Conservation (phyloP, 306 rosid species). For the Inga laurina region DNA sequence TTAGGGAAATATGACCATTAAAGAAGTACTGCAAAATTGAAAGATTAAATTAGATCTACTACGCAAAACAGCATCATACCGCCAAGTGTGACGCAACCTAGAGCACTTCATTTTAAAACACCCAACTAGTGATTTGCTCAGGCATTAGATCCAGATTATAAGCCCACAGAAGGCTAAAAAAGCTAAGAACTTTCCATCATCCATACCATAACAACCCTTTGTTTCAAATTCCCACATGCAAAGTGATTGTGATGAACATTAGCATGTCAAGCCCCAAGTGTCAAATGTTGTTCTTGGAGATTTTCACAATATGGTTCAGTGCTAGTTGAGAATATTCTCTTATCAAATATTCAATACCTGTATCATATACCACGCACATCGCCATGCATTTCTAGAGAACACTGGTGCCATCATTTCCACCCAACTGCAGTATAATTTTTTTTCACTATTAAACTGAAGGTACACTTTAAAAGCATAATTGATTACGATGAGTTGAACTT, state of each 20-base stretch:
- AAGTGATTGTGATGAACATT: background rate
- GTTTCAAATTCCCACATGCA: background rate
- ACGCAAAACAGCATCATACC: background rate
- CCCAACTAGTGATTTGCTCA: background rate
- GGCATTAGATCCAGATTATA: conserved; percentile 16
- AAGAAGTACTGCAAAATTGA: conserved; percentile 9
- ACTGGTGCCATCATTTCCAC: conserved; percentile 99
- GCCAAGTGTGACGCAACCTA: background rate
- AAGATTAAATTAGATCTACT: background rate
- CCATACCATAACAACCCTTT: background rate
- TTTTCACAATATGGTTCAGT: conserved; percentile 15
- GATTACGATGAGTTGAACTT: conserved; percentile 2
- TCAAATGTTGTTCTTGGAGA: conserved; percentile 11
- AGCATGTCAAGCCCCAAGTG: background rate
- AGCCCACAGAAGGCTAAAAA: background rate
- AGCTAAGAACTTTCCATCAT: background rate
- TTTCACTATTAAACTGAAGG: conserved; percentile 27
- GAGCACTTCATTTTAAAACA: background rate
- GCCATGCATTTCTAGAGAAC: conserved; percentile 80
- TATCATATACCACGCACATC: conserved; percentile 86
- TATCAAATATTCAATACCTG: conserved; percentile 52
- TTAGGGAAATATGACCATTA: conserved; percentile 25
- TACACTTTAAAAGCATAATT: conserved; percentile 16
- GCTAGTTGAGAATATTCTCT: conserved; percentile 10
- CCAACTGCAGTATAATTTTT: conserved; percentile 61